Percentiles rank a stretch among this genome's conserved stretches.
These are phyloP conservation scores for Cladophialophora chaetospira DNA, from an alignment of 2,329 filamentous ascomycete species.

Conservation along the genomic window DNA sequence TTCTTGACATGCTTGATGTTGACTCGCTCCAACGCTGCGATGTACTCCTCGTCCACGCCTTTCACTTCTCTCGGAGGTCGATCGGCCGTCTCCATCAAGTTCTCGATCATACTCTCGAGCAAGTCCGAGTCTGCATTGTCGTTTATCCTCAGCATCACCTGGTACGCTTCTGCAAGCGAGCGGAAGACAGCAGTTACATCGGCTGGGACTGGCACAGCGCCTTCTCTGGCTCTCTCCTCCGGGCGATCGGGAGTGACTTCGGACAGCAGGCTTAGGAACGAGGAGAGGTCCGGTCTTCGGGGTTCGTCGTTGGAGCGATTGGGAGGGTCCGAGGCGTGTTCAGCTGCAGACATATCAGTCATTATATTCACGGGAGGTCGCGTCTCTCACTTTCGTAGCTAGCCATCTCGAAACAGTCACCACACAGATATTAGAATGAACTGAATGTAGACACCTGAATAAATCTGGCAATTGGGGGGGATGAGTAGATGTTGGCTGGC, in stretches of 20 bases:
- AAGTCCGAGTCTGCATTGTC: conserved; percentile 45
- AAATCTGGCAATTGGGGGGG: neutral
- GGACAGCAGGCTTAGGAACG: conserved; percentile 63
- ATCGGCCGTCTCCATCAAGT: conserved; percentile 58
- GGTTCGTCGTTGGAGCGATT: conserved; percentile 34
- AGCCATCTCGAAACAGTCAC: conserved; percentile 21
- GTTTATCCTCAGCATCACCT: conserved; percentile 55
- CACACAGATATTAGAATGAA: neutral
- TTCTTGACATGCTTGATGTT: conserved; percentile 34
- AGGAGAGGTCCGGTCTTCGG: conserved; percentile 64
- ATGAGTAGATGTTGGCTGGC: conserved; percentile 1
- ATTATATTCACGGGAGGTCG: neutral
- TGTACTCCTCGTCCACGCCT: conserved; percentile 59
- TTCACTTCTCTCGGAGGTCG: conserved; percentile 61
- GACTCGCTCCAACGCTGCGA: conserved; percentile 33
- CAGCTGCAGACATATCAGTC: conserved; percentile 25
- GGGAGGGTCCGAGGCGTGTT: conserved; percentile 31
- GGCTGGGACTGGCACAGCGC: conserved; percentile 61
- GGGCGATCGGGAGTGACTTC: conserved; percentile 58
- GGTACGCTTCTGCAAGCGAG: conserved; percentile 62
- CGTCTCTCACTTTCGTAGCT: conserved; percentile 34
- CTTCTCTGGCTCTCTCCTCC: conserved; percentile 53
- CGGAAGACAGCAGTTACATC: conserved; percentile 63
- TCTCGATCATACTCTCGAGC: conserved; percentile 58
- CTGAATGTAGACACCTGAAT: too few relatives aligned